A percentile compares a stretch with the other conserved stretches of the same genome.
These are phyloP conservation scores for Hericium alpestre DNA, from an alignment of 768 basidiomycete genomes.

Conservation along the genomic window DNA sequence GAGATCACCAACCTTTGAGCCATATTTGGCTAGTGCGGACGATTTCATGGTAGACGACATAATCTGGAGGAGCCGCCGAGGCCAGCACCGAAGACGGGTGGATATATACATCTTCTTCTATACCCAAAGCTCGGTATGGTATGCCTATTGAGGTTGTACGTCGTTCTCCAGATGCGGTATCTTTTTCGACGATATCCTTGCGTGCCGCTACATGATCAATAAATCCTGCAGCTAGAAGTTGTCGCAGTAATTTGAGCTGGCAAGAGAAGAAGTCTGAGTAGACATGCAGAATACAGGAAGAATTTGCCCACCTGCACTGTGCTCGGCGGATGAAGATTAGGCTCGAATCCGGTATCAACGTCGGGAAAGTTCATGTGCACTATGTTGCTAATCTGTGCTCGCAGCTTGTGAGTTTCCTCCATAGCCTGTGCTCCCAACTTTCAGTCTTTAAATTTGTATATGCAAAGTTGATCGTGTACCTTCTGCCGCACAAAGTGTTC, in stretches of 20 bases:
- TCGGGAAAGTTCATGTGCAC: constrained; percentile 70
- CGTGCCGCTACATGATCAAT: constrained; percentile 93
- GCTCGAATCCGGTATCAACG: constrained; percentile 45
- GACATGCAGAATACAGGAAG: not conserved
- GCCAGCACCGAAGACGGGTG: constrained; percentile 83
- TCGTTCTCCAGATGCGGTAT: constrained; percentile 48
- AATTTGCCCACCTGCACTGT: constrained; percentile 53
- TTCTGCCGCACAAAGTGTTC: constrained; percentile 87
- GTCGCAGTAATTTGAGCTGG: constrained; percentile 85
- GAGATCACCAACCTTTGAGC: constrained; percentile 55
- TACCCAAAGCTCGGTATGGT: constrained; percentile 70
- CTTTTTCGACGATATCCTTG: constrained; percentile 65
- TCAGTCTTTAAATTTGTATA: not conserved
- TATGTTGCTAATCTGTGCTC: constrained; percentile 79
- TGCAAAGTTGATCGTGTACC: constrained; percentile 30
- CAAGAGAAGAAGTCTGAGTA: not conserved
- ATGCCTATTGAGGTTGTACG: constrained; percentile 71
- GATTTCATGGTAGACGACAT: constrained; percentile 74
- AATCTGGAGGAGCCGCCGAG: constrained; percentile 68
- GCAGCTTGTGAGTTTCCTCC: constrained; percentile 96
- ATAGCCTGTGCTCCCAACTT: constrained; percentile 54
- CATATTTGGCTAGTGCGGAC: constrained; percentile 64
- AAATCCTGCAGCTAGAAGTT: constrained; percentile 80
- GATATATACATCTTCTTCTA: constrained; percentile 82
- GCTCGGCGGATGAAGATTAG: constrained; percentile 65